Conservation (phyloP, 306 rosid species). For the Oxytropis ochrocephala region DNA sequence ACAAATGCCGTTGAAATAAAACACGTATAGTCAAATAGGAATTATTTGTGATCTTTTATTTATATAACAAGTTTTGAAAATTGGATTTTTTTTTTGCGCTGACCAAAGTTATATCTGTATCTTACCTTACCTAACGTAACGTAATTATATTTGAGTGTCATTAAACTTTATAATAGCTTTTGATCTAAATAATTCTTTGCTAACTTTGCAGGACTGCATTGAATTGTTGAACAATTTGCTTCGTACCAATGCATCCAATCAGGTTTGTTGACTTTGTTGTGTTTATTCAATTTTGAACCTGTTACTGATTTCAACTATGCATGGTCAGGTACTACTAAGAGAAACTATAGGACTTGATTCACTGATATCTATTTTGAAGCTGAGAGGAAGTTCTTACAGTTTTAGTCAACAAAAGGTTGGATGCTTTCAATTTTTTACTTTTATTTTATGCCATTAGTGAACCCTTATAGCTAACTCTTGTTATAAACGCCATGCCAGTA, state of each 20-base stretch:
- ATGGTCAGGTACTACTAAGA: conserved; percentile 67
- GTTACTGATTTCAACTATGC: conserved; percentile 9
- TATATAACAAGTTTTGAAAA: not conserved
- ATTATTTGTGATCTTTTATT: not conserved
- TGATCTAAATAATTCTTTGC: conserved; percentile 25
- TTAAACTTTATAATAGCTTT: conserved; percentile 6
- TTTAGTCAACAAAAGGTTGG: conserved; percentile 96
- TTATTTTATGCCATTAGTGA: conserved; percentile 15
- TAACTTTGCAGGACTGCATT: conserved; percentile 70
- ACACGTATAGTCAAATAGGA: not conserved
- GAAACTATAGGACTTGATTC: conserved; percentile 89
- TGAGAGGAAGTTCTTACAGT: conserved; percentile 63
- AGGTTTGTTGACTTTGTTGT: conserved; percentile 47
- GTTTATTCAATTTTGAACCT: conserved; percentile 15
- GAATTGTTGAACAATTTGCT: conserved; percentile 84
- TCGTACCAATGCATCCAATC: conserved; percentile 71
- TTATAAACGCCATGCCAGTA: conserved; percentile 71
- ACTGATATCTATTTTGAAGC: conserved; percentile 65
- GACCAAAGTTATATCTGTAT: not conserved
- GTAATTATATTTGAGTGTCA: conserved; percentile 6
- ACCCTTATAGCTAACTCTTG: conserved; percentile 42
- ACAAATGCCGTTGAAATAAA: not conserved
- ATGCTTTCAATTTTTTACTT: conserved; percentile 31
- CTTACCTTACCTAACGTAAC: not conserved
- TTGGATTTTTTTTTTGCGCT: not conserved